Percentiles rank a stretch among this genome's conserved stretches.
phyloP scores from a whole-genome alignment of 2,329 filamentous ascomycete genomes.

The Teratosphaeria viscida region DNA sequence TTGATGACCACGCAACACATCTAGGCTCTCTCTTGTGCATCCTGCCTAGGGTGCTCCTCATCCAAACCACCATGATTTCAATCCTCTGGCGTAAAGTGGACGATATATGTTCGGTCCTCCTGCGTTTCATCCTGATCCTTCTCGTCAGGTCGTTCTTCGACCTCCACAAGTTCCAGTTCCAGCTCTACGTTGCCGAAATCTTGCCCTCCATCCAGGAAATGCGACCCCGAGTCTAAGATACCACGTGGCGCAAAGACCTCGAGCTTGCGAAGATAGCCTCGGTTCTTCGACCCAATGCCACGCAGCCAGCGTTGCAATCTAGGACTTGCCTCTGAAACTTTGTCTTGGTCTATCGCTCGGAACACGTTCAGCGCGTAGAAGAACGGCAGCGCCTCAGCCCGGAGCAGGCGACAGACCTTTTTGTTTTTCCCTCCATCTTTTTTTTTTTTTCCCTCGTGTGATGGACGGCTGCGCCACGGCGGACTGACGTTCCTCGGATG shows the following conservation, averaged over 20 bases:
- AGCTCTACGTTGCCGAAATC: neutral
- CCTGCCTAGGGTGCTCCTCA: neutral
- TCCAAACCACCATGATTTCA: neutral
- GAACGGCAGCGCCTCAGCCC: neutral
- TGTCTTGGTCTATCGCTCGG: neutral
- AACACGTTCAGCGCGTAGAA: conserved; percentile 1
- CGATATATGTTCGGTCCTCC: neutral
- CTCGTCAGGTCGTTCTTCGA: neutral
- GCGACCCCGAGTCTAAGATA: neutral
- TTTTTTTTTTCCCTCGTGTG: too few relatives aligned
- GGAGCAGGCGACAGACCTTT: neutral
- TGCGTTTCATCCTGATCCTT: too few relatives aligned
- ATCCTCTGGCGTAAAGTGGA: neutral
- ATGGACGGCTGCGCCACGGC: neutral
- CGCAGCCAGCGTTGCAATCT: neutral
- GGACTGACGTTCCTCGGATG: neutral
- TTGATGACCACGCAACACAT: neutral
- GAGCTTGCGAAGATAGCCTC: neutral
- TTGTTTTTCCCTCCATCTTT: too few relatives aligned
- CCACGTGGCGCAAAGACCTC: neutral
- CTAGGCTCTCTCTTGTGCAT: neutral
- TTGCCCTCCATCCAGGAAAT: neutral
- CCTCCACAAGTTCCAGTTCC: neutral
- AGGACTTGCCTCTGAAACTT: neutral
- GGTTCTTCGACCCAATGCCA: neutral